These are phyloP conservation scores for Globisporangium carolinianum DNA, from an alignment of 352 stramenopile genomes.

Conservation along the genomic window DNA sequence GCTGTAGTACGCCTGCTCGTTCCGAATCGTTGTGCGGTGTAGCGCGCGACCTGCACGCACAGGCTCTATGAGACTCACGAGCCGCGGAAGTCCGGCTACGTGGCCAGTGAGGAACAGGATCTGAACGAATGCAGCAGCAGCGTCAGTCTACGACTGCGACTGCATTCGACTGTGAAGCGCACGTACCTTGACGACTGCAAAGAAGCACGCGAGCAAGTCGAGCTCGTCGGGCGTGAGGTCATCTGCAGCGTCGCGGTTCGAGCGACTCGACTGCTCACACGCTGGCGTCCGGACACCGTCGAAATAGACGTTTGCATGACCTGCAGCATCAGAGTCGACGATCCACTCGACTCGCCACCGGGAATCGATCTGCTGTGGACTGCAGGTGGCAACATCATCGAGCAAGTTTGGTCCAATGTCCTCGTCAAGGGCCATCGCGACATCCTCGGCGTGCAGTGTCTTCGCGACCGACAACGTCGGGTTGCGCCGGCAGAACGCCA, in stretches of 20 bases:
- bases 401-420: neutral
- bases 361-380: neutral
- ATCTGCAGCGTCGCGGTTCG: neutral
- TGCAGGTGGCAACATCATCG: no score
- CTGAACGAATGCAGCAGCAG: constrained; percentile 5
- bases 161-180: neutral
- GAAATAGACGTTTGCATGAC: constrained; percentile 20
- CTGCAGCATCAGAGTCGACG: constrained; percentile 1
- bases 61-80: constrained; percentile 63
- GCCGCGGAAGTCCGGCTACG: constrained; percentile 31
- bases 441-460: constrained; percentile 10
- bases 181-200: constrained; percentile 65
- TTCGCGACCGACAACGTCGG: constrained; percentile 19
- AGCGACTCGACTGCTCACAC: no score
- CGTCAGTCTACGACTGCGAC: neutral
- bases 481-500: constrained; percentile 37
- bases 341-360: constrained; percentile 25
- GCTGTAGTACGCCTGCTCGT: constrained; percentile 85
- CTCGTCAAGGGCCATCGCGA: constrained; percentile 26
- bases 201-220: constrained; percentile 75
- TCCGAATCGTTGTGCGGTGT: constrained; percentile 78
- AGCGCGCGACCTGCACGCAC: constrained; percentile 48
- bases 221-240: constrained; percentile 28
- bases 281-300: neutral
- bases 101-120: constrained; percentile 72